phyloP scores from a whole-genome alignment of 164 flowering plant genomes.

The Chimonanthus salicifolius region DNA sequence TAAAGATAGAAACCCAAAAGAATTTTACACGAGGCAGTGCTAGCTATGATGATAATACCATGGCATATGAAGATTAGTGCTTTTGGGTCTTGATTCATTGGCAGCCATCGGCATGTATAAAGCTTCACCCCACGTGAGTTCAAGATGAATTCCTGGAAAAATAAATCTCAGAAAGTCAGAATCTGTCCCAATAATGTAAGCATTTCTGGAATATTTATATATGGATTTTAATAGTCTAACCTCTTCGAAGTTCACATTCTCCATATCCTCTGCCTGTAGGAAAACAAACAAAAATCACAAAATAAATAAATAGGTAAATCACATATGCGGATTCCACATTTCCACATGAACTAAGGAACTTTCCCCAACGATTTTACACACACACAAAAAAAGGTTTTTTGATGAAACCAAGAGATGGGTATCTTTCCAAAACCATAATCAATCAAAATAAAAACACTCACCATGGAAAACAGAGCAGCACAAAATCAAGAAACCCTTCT shows the following conservation, averaged over 20 bases:
- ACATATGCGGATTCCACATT: background rate
- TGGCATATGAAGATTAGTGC: constrained; percentile 69
- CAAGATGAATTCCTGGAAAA: constrained; percentile 7
- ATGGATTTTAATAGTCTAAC: background rate
- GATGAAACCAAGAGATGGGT: background rate
- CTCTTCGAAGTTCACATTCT: constrained; percentile 13
- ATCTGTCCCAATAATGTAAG: too few relatives aligned
- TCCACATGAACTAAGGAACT: background rate
- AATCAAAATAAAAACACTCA: background rate
- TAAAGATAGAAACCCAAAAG: background rate
- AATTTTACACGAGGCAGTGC: background rate
- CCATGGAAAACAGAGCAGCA: background rate
- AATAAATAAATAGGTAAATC: background rate
- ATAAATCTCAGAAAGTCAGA: background rate
- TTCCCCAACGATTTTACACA: background rate
- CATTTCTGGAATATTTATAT: background rate
- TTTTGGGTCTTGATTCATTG: constrained; percentile 44
- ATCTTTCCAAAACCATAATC: background rate
- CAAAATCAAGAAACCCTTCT: background rate
- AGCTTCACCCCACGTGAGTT: constrained; percentile 23
- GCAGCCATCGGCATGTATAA: constrained; percentile 65
- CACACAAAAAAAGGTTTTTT: background rate
- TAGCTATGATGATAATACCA: constrained; percentile 12
- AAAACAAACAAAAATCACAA: background rate
- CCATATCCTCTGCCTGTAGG: constrained; percentile 5